Conservation (phyloP, 768 basidiomycete genomes). For the Suillus fuscotomentosus region DNA sequence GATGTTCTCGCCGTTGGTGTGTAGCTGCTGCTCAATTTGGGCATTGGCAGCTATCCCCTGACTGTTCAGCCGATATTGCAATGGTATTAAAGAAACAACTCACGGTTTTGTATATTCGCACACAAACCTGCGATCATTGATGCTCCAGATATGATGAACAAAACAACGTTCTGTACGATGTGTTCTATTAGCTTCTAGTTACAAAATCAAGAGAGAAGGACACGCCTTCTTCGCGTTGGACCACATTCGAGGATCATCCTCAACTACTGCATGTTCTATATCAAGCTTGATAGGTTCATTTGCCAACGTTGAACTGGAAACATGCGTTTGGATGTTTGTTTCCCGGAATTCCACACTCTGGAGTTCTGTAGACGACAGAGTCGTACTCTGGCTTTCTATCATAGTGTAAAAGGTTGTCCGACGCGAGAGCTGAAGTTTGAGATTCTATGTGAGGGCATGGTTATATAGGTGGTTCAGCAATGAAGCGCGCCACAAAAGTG, state of each 20-base stretch:
- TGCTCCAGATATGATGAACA: constrained; percentile 26
- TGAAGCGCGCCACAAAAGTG: neutral
- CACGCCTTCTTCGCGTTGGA: constrained; percentile 51
- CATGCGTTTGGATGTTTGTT: neutral
- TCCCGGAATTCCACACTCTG: neutral
- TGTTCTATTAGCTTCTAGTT: too few relatives aligned
- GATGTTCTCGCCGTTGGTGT: constrained; percentile 60
- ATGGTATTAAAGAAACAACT: neutral
- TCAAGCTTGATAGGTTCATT: constrained; percentile 16
- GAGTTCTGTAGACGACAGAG: neutral
- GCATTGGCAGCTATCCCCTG: constrained; percentile 57
- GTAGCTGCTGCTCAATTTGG: constrained; percentile 59
- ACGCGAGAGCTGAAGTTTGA: neutral
- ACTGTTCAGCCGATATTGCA: neutral
- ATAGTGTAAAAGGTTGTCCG: neutral
- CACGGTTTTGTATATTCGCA: constrained; percentile 27
- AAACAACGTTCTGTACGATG: constrained; percentile 19
- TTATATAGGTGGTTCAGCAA: neutral
- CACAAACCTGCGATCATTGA: constrained; percentile 28
- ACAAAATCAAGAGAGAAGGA: neutral
- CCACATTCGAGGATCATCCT: constrained; percentile 65
- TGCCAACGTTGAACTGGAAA: neutral
- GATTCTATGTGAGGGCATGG: neutral
- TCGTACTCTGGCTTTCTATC: constrained; percentile 5
- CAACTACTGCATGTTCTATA: constrained; percentile 41